These are phyloP conservation scores for Paecilomyces formosus DNA, from an alignment of 2,329 filamentous ascomycete genomes.

Conservation along the genomic window DNA sequence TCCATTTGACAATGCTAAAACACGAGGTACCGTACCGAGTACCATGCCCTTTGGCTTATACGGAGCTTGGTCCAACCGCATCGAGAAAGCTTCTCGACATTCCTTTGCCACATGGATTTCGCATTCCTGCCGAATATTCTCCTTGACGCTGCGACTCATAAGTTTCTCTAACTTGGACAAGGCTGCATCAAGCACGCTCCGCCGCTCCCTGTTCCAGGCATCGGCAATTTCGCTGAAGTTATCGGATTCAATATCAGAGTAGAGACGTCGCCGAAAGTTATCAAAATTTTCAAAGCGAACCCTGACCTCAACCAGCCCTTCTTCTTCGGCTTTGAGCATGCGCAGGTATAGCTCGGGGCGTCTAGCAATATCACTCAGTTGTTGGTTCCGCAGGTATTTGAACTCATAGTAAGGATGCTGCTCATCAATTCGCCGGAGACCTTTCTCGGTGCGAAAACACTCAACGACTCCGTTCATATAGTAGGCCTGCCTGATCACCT, in stretches of 20 bases:
- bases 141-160: constrained; percentile 87
- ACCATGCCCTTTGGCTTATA: constrained; percentile 93
- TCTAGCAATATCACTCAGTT: constrained; percentile 69
- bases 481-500: constrained; percentile 73
- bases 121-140: constrained; percentile 86
- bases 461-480: constrained; percentile 80
- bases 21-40: constrained; percentile 77
- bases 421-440: constrained; percentile 85
- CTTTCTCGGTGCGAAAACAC: constrained; percentile 88
- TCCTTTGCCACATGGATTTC: constrained; percentile 85
- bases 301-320: constrained; percentile 81
- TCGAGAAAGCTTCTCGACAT: constrained; percentile 81
- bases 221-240: constrained; percentile 93
- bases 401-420: constrained; percentile 96
- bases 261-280: constrained; percentile 68
- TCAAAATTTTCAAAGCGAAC: constrained; percentile 69
- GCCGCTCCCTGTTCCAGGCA: constrained; percentile 84
- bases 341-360: constrained; percentile 87
- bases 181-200: constrained; percentile 74
- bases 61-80: constrained; percentile 88
- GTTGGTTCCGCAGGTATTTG: constrained; percentile 90
- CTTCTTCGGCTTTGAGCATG: constrained; percentile 95
- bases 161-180: constrained; percentile 74
- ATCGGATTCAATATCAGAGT: constrained; percentile 82
- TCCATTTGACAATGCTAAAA: constrained; percentile 81